phyloP scores from a whole-genome alignment of 2,329 filamentous ascomycete species.

The Rutstroemia sp. region DNA sequence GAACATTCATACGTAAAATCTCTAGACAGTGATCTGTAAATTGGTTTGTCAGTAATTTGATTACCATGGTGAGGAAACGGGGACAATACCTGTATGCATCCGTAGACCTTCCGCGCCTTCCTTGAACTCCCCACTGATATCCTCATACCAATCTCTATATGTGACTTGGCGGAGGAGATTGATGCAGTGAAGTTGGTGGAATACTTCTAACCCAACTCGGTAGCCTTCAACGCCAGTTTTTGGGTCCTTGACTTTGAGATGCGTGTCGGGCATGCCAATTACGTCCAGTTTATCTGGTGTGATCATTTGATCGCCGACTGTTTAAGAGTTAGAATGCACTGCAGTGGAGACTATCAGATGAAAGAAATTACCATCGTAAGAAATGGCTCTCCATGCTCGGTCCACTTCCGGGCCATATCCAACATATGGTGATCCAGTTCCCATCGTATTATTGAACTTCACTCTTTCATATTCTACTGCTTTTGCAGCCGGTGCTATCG shows the following conservation, averaged over 20 bases:
- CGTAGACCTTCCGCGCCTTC: conserved; percentile 36
- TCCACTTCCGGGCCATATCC: conserved; percentile 51
- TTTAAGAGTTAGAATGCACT: neutral
- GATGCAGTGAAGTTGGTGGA: conserved; percentile 34
- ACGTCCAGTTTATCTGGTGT: conserved; percentile 44
- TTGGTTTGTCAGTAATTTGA: neutral
- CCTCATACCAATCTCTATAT: conserved; percentile 43
- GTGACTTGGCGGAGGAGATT: conserved; percentile 37
- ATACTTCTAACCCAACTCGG: conserved; percentile 42
- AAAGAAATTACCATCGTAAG: conserved; percentile 34
- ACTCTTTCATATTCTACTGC: conserved; percentile 42
- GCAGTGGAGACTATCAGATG: neutral
- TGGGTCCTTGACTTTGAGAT: conserved; percentile 47
- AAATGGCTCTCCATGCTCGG: conserved; percentile 48
- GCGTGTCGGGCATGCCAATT: conserved; percentile 41
- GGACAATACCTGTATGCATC: conserved; percentile 31
- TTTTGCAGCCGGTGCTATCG: conserved; percentile 39
- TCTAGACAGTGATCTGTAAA: conserved; percentile 45
- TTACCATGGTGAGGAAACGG: neutral
- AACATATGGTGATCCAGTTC: conserved; percentile 40
- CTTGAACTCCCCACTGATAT: conserved; percentile 41
- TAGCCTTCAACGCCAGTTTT: conserved; percentile 50
- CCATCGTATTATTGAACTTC: conserved; percentile 42
- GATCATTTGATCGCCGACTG: conserved; percentile 56
- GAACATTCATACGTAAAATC: conserved; percentile 43